Percentiles rank a stretch among this genome's conserved stretches.
Conservation (phyloP, 352 stramenopile species). For the Sclerospora graminicola region DNA sequence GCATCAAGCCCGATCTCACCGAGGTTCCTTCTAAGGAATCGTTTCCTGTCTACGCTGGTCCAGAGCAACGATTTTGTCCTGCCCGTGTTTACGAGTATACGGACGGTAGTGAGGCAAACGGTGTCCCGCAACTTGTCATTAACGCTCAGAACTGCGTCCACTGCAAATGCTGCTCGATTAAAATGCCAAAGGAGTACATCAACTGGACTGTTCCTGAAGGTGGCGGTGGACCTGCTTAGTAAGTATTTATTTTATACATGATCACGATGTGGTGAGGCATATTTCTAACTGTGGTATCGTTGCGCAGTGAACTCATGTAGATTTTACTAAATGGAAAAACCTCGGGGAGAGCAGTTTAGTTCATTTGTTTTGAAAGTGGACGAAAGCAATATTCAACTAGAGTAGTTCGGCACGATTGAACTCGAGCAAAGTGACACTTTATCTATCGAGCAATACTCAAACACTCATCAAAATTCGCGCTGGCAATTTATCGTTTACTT, state of each 20-base stretch:
- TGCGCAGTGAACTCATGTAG: slow-evolving; percentile 64
- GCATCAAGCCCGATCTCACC: slow-evolving; percentile 88
- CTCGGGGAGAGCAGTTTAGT: too few relatives aligned
- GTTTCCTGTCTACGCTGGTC: slow-evolving; percentile 90
- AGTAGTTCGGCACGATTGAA: too few relatives aligned
- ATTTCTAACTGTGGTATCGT: slow-evolving; percentile 17
- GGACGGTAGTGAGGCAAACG: slow-evolving; percentile 82
- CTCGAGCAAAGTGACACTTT: too few relatives aligned
- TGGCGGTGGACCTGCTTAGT: slow-evolving; percentile 96
- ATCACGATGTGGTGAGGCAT: not conserved
- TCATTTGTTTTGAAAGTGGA: too few relatives aligned
- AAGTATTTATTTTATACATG: slow-evolving; percentile 38
- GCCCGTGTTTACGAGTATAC: slow-evolving; percentile 98
- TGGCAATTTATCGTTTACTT: too few relatives aligned
- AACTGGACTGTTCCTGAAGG: slow-evolving; percentile 98
- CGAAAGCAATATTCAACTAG: too few relatives aligned
- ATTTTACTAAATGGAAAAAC: too few relatives aligned
- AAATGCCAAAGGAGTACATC: slow-evolving; percentile 99
- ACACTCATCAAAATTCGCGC: too few relatives aligned
- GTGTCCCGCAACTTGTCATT: slow-evolving; percentile 92
- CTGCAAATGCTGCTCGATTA: slow-evolving; percentile 99
- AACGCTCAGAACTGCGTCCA: slow-evolving; percentile 99
- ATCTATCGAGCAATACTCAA: too few relatives aligned
- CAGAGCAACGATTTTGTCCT: slow-evolving; percentile 97
- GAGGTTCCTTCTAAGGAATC: slow-evolving; percentile 84